phyloP scores from a whole-genome alignment of 805 yeast species.

The Candida golubevii region DNA sequence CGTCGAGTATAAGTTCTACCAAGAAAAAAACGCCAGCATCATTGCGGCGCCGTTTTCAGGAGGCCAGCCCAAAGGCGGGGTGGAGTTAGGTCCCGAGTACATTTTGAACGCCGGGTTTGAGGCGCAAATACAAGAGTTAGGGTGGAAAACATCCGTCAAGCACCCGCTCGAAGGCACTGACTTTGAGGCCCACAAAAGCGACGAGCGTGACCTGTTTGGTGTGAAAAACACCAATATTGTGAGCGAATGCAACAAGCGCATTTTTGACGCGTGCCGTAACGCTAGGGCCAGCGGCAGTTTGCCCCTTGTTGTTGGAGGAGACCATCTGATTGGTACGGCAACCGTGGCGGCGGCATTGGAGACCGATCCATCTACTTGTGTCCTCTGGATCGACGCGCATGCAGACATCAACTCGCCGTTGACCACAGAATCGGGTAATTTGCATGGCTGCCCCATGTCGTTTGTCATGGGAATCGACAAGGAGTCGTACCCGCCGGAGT shows the following conservation, averaged over 20 bases:
- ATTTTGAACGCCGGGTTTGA: conserved; percentile 69
- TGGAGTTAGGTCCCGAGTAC: conserved; percentile 88
- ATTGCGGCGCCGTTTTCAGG: conserved; percentile 92
- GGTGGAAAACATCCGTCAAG: conserved; percentile 59
- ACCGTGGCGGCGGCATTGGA: conserved; percentile 81
- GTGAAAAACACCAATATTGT: conserved; percentile 76
- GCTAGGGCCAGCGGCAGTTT: conserved; percentile 48
- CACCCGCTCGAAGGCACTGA: conserved; percentile 52
- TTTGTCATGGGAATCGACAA: conserved; percentile 79
- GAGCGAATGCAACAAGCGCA: conserved; percentile 60
- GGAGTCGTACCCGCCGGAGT: conserved; percentile 64
- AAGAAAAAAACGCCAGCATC: conserved; percentile 56
- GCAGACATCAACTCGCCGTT: conserved; percentile 92
- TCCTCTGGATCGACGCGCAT: conserved; percentile 97
- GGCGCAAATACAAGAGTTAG: conserved; percentile 57
- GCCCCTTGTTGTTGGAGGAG: conserved; percentile 92
- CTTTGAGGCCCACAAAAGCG: conserved; percentile 39
- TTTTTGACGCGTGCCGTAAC: conserved; percentile 55
- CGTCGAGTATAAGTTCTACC: conserved; percentile 49
- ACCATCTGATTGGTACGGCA: conserved; percentile 93
- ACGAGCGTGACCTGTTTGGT: conserved; percentile 46
- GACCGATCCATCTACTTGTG: conserved; percentile 79
- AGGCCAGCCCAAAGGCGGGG: conserved; percentile 93
- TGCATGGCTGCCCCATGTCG: conserved; percentile 96
- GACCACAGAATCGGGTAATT: conserved; percentile 80